These are phyloP conservation scores for Achaetomiella virescens DNA, from an alignment of 495 filamentous ascomycete species.

Conservation along the genomic window DNA sequence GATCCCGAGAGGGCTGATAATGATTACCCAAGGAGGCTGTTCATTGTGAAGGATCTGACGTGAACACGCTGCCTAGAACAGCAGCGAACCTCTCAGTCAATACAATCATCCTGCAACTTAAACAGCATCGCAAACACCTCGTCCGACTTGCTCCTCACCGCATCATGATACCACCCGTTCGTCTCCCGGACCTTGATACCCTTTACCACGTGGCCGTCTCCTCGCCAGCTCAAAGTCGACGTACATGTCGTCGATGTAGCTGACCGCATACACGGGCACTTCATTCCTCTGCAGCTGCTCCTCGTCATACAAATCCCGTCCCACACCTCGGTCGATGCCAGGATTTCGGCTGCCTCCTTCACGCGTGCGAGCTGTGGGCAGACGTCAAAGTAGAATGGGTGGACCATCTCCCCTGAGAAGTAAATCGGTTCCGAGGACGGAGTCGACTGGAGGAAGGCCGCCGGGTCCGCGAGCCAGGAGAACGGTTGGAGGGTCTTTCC, in stretches of 20 bases:
- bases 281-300: conserved; percentile 66
- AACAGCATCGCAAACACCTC: conserved; percentile 69
- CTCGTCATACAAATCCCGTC: conserved; percentile 61
- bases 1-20: no score
- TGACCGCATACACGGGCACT: conserved; percentile 82
- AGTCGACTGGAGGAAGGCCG: conserved; percentile 7
- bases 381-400: conserved; percentile 70
- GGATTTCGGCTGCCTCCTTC: conserved; percentile 56
- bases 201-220: conserved; percentile 70
- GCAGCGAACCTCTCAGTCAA: conserved; percentile 40
- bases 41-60: neutral
- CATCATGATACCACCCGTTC: conserved; percentile 83
- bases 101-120: conserved; percentile 61
- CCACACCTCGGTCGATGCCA: conserved; percentile 67
- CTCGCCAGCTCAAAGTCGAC: conserved; percentile 67
- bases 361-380: conserved; percentile 65
- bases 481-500: conserved; percentile 32
- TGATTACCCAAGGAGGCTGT: no score
- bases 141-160: conserved; percentile 61
- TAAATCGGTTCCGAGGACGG: conserved; percentile 50
- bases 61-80: neutral
- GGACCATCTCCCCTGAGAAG: conserved; percentile 93
- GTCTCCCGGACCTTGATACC: conserved; percentile 77
- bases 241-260: conserved; percentile 92
- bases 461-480: conserved; percentile 37